A percentile compares a stretch with the other conserved stretches of the same genome.
Evolutionary conservation across 768 basidiomycete species (phyloP).

Genomic region (Macrocybe gigantea): DNA sequence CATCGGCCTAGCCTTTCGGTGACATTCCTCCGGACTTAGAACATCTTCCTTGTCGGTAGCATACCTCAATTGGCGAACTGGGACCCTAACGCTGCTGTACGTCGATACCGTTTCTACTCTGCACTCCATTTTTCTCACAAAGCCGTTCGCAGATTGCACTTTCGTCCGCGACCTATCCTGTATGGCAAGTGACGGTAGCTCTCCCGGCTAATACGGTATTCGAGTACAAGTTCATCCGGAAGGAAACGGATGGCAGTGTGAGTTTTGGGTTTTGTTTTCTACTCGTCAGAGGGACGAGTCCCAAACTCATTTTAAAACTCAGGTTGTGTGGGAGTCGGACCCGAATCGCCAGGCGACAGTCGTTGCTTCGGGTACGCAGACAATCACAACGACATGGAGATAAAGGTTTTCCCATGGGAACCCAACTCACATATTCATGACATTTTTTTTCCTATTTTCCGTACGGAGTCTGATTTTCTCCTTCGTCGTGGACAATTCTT

Average conservation of each 20-base stretch:
- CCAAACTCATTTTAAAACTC: not conserved
- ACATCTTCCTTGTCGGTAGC: slow-evolving; percentile 55
- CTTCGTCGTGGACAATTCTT: too few relatives aligned
- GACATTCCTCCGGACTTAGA: slow-evolving; percentile 26
- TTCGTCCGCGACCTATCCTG: slow-evolving; percentile 45
- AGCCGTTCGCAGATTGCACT: slow-evolving; percentile 35
- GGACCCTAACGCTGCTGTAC: slow-evolving; percentile 40
- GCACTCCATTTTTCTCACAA: not conserved
- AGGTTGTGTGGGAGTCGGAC: slow-evolving; percentile 60
- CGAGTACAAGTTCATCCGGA: slow-evolving; percentile 58
- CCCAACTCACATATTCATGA: too few relatives aligned
- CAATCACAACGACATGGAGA: slow-evolving; percentile 38
- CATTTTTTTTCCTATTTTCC: too few relatives aligned
- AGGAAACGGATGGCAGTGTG: slow-evolving; percentile 44
- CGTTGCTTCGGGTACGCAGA: slow-evolving; percentile 31
- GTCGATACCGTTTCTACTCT: slow-evolving; percentile 4
- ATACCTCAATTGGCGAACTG: slow-evolving; percentile 50
- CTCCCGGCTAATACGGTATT: slow-evolving; percentile 45
- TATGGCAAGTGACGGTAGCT: slow-evolving; percentile 46
- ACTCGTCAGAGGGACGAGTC: not conserved
- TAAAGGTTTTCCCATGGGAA: slow-evolving; percentile 9
- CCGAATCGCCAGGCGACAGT: slow-evolving; percentile 48
- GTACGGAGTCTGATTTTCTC: too few relatives aligned
- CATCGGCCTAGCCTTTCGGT: not conserved
- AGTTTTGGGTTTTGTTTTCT: slow-evolving; percentile 11